Conservation (phyloP, 441 rosid genomes). For the Adansonia rubrostipa region DNA sequence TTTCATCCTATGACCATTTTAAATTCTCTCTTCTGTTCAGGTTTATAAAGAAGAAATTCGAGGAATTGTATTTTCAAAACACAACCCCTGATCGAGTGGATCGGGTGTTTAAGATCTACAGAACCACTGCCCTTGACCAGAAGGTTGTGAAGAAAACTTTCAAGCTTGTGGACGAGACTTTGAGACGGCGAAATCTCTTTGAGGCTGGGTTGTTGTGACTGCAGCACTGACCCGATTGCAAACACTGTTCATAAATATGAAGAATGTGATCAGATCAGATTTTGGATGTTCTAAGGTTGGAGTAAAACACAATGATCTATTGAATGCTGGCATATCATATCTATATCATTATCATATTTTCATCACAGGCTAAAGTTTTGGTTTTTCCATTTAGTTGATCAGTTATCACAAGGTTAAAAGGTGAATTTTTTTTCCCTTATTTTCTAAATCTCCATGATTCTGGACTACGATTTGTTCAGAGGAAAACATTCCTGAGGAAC, state of each 20-base stretch:
- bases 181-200: slow-evolving; percentile 89
- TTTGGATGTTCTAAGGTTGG: slow-evolving; percentile 28
- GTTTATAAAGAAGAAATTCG: slow-evolving; percentile 93
- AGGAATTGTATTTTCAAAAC: slow-evolving; percentile 89
- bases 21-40: slow-evolving; percentile 36
- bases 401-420: slow-evolving; percentile 16
- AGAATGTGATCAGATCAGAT: slow-evolving; percentile 25
- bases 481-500: slow-evolving; percentile 23
- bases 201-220: slow-evolving; percentile 90
- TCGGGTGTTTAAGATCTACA: slow-evolving; percentile 87
- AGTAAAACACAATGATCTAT: slow-evolving; percentile 21
- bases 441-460: slow-evolving; percentile 10
- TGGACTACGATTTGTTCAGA: slow-evolving; percentile 28
- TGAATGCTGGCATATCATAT: slow-evolving; percentile 21
- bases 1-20: background rate
- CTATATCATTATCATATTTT: background rate
- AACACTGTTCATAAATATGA: slow-evolving; percentile 40
- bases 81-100: slow-evolving; percentile 83
- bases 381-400: slow-evolving; percentile 23
- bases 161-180: slow-evolving; percentile 94
- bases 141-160: slow-evolving; percentile 99
- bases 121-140: slow-evolving; percentile 93
- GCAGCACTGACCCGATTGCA: background rate
- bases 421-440: background rate
- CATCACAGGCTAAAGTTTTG: slow-evolving; percentile 37